phyloP scores from a whole-genome alignment of 2,329 filamentous ascomycete species.

The Lachnellula occidentalis region DNA sequence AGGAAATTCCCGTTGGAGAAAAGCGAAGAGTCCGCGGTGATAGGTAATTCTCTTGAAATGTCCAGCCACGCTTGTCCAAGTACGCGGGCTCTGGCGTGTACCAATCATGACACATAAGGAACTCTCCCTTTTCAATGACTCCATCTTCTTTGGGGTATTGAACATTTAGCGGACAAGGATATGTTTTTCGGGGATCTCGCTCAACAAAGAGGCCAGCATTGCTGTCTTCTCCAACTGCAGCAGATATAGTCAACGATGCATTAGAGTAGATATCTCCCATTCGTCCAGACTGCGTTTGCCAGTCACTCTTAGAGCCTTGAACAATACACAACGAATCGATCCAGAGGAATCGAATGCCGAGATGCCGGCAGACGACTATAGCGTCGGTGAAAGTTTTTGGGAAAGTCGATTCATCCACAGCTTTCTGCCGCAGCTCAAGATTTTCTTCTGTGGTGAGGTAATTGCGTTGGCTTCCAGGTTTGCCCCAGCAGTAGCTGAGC shows the following conservation, averaged over 20 bases:
- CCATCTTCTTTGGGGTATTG: constrained; percentile 8
- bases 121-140: background rate
- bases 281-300: constrained; percentile 20
- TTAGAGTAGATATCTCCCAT: constrained; percentile 27
- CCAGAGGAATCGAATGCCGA: constrained; percentile 30
- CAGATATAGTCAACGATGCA: constrained; percentile 23
- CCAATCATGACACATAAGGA: constrained; percentile 6
- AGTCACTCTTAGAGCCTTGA: constrained; percentile 27
- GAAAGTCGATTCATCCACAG: constrained; percentile 5
- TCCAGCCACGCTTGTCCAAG: constrained; percentile 12
- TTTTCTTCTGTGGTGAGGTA: background rate
- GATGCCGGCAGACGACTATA: constrained; percentile 24
- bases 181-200: constrained; percentile 7
- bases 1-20: background rate
- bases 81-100: constrained; percentile 1
- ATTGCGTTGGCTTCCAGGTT: background rate
- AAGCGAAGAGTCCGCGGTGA: constrained; percentile 6
- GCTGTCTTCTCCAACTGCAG: constrained; percentile 14
- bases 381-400: constrained; percentile 29
- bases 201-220: constrained; percentile 9
- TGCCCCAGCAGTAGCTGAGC: background rate
- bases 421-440: background rate
- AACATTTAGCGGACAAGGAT: constrained; percentile 8
- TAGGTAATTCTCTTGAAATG: constrained; percentile 11
- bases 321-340: constrained; percentile 31